Base-by-base conservation (phyloP, 2,329 filamentous ascomycete species). In the Elsinoe fawcettii region DNA sequence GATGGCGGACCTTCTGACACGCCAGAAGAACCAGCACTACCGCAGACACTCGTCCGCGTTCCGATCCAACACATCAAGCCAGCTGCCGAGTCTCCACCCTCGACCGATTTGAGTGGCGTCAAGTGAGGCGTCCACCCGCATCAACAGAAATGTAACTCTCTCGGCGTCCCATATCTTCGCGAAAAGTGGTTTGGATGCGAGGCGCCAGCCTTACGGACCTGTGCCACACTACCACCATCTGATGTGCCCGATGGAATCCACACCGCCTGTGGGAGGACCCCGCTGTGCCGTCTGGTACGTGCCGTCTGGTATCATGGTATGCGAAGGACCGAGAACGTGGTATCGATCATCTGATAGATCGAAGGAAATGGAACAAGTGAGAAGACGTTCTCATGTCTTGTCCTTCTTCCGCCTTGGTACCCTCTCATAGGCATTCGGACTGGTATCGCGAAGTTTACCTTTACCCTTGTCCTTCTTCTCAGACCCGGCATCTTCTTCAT, bases 361-460 rank as follows among this genome's bases (percentile, higher is more conserved):
- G 22, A 47, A n/a, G 27, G 5, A 5, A 30, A 5, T 30, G 9
- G 27, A 30, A 5, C 5, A 5, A 9, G 9, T 9, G 22, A 16
- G 6, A 8, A 6, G 12, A 18, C 18, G 23, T 16, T 23, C 20
- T 56, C 58, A 53, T 14, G 43, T 47, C 54, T 49, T 41, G 43
- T 65, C 65, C 62, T 51, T 65, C 66, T 53, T 66, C 61, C 56
- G 65, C 68, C 80, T 82, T 9, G 84, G 84, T 69, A 89, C 80
- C 71, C 85, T 87, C 72, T 92, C 88, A 66, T 92, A 92, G 1
- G 88, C 88, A 70, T 92, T 92, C 20, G 87, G 87, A 66, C 87
- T 90, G 16, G 85, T 82, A 65, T 75, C 77, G 62, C 81, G 71
- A 64, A 73, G 66, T 67, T 73, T 65, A 20, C 65, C 63, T 66